Conservation (phyloP, 345 rosid genomes). For the Lagerstroemia speciosa region DNA sequence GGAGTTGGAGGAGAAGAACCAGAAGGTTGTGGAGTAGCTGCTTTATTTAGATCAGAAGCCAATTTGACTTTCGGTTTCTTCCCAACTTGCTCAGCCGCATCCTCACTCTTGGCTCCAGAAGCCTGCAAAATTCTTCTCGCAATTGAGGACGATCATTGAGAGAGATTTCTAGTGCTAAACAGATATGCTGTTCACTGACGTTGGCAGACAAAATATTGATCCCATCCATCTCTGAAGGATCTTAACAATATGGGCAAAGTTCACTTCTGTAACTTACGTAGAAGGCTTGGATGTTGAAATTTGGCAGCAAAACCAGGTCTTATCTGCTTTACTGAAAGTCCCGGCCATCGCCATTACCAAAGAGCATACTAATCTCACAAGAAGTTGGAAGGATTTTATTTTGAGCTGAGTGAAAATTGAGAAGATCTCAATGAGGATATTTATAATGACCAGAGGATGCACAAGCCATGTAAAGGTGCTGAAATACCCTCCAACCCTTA, state of each 20-base stretch:
- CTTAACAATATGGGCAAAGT: background rate
- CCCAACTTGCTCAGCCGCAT: conserved; percentile 44
- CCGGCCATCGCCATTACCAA: background rate
- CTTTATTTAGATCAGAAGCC: conserved; percentile 31
- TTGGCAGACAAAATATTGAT: background rate
- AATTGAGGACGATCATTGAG: conserved; percentile 8
- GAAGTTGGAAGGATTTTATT: background rate
- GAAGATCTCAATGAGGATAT: background rate
- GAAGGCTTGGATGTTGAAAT: background rate
- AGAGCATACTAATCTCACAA: background rate
- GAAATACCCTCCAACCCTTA: no score
- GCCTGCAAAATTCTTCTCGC: conserved; percentile 42
- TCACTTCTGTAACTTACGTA: background rate
- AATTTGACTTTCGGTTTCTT: conserved; percentile 50
- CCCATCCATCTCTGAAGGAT: background rate
- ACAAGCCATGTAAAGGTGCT: no score
- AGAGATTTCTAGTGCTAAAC: background rate
- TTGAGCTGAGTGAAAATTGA: background rate
- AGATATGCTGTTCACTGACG: background rate
- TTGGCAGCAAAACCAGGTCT: background rate
- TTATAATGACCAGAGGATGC: no score
- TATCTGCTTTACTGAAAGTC: background rate
- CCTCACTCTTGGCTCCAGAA: conserved; percentile 58
- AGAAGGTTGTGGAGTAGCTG: conserved; percentile 20
- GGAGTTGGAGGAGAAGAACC: conserved; percentile 27